Conservation (phyloP, 768 basidiomycete genomes). For the Obba rivulosa region DNA sequence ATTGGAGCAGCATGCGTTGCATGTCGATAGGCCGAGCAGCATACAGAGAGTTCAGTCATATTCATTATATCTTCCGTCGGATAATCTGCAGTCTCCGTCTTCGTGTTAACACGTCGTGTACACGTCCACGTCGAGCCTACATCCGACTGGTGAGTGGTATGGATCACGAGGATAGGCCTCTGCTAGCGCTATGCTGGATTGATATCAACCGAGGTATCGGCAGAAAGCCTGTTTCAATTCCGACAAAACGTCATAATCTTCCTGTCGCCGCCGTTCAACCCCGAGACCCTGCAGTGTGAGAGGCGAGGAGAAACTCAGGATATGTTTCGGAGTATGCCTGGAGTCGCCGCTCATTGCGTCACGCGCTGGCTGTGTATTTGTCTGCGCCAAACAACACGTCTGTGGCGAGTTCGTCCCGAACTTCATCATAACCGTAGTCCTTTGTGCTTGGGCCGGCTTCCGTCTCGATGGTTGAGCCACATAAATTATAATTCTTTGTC, state of each 20-base stretch:
- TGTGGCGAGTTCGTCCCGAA: constrained; percentile 4
- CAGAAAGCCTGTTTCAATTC: background rate
- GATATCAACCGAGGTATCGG: background rate
- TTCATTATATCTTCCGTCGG: too few species aligned
- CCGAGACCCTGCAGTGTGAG: too few species aligned
- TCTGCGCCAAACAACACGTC: constrained; percentile 11
- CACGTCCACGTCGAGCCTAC: background rate
- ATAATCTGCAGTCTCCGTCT: background rate
- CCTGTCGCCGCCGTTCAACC: too few species aligned
- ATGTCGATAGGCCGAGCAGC: background rate
- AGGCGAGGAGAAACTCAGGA: constrained; percentile 18
- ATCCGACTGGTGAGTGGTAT: constrained; percentile 8
- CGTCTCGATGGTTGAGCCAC: too few species aligned
- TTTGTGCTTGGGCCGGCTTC: background rate
- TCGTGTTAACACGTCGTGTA: constrained; percentile 2
- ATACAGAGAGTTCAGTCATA: background rate
- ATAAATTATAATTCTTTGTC: too few species aligned
- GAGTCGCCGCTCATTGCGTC: background rate
- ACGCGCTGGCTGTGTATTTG: constrained; percentile 11
- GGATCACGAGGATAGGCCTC: background rate
- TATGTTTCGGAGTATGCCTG: constrained; percentile 17
- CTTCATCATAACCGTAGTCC: background rate
- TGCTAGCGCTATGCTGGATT: background rate
- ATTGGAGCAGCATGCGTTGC: background rate
- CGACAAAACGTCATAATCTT: too few species aligned